Conservation (phyloP, 192 early-diverging fungal species). For the Backusella mclennaniae region DNA sequence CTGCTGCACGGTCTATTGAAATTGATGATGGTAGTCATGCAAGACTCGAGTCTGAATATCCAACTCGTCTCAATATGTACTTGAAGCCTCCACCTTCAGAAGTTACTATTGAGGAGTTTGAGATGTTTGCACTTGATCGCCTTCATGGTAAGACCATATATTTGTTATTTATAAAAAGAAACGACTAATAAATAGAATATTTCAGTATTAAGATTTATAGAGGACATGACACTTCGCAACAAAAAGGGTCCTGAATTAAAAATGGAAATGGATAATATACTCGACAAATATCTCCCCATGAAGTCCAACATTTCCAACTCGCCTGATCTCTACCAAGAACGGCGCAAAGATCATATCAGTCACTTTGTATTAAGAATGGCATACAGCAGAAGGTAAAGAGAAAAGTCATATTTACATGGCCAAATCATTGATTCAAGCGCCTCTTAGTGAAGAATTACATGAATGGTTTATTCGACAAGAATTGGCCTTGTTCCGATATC, state of each 20-base stretch:
- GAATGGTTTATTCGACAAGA: constrained; percentile 77
- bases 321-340: constrained; percentile 51
- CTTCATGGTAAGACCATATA: constrained; percentile 49
- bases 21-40: not conserved
- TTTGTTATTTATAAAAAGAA: not conserved
- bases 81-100: constrained; percentile 56
- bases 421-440: not conserved
- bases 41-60: constrained; percentile 26
- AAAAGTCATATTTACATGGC: not conserved
- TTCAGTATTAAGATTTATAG: constrained; percentile 77
- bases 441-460: constrained; percentile 62
- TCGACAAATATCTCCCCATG: constrained; percentile 63
- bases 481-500: constrained; percentile 57
- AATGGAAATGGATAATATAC: constrained; percentile 46
- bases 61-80: constrained; percentile 69
- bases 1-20: not conserved
- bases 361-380: constrained; percentile 83
- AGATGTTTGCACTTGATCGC: constrained; percentile 70
- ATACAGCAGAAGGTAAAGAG: constrained; percentile 54
- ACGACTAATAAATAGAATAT: not conserved
- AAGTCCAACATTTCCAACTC: constrained; percentile 48
- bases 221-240: constrained; percentile 76
- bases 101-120: constrained; percentile 73
- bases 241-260: constrained; percentile 57
- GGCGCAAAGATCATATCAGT: constrained; percentile 78